phyloP scores from a whole-genome alignment of 345 rosid species.

The Pugionium dolabratum region DNA sequence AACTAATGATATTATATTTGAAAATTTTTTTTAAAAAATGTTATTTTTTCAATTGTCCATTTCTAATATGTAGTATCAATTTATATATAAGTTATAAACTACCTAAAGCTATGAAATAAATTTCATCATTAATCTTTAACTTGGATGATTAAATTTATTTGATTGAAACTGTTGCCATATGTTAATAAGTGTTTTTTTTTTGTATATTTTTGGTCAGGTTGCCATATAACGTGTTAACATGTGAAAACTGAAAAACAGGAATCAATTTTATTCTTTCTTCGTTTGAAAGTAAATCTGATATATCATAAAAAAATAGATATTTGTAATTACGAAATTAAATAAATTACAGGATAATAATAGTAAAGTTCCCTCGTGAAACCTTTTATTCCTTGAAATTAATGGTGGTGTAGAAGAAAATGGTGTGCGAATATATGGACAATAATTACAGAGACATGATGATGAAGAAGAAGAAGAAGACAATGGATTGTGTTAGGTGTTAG shows the following conservation, averaged over 20 bases:
- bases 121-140: neutral
- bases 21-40: too few relatives aligned
- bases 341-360: slow-evolving; percentile 3
- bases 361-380: neutral
- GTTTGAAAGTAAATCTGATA: slow-evolving; percentile 2
- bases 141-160: too few relatives aligned
- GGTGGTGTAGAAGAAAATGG: too few relatives aligned
- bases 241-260: slow-evolving; percentile 16
- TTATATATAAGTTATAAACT: too few relatives aligned
- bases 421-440: too few relatives aligned
- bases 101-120: neutral
- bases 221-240: slow-evolving; percentile 17
- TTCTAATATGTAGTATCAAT: too few relatives aligned
- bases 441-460: too few relatives aligned
- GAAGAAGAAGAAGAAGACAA: too few relatives aligned
- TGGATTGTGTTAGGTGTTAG: too few relatives aligned
- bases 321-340: neutral
- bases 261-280: slow-evolving; percentile 20
- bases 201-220: too few relatives aligned
- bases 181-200: neutral
- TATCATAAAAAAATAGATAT: neutral
- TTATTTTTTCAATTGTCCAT: too few relatives aligned
- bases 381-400: neutral
- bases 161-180: neutral
- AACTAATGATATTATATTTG: too few relatives aligned